Percentiles rank a stretch among this genome's conserved stretches.
phyloP scores from a whole-genome alignment of 768 basidiomycete species.

The Lepiota brunneoincarnata region DNA sequence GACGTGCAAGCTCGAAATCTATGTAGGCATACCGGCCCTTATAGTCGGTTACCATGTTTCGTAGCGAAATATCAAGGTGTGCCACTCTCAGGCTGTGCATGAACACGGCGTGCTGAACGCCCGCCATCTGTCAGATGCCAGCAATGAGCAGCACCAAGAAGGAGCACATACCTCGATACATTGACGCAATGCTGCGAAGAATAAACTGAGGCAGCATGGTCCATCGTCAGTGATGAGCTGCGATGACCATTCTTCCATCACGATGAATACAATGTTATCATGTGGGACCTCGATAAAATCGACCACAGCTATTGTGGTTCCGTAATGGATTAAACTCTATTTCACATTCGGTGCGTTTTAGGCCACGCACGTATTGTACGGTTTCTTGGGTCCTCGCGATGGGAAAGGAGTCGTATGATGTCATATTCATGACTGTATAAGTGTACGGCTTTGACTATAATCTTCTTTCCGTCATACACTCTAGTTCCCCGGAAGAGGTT shows the following conservation, averaged over 20 bases:
- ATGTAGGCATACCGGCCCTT: conserved; percentile 67
- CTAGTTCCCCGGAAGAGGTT: conserved; percentile 69
- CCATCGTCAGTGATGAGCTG: conserved; percentile 48
- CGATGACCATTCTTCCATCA: conserved; percentile 81
- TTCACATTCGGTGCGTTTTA: not conserved
- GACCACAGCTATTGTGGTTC: conserved; percentile 42
- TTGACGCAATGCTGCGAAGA: conserved; percentile 58
- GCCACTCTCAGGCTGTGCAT: conserved; percentile 66
- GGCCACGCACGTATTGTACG: conserved; percentile 68
- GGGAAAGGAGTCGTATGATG: conserved; percentile 52
- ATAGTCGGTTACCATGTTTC: conserved; percentile 68
- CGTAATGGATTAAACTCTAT: not conserved
- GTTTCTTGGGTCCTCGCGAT: conserved; percentile 63
- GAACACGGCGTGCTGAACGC: conserved; percentile 58
- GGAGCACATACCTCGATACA: conserved; percentile 56
- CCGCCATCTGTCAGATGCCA: not conserved
- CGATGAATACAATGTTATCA: conserved; percentile 61
- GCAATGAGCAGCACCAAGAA: not conserved
- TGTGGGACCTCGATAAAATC: conserved; percentile 54
- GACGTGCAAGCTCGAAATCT: conserved; percentile 68
- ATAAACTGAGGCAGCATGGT: conserved; percentile 50
- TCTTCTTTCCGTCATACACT: conserved; percentile 44
- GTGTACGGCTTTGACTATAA: conserved; percentile 72
- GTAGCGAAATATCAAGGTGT: conserved; percentile 71
- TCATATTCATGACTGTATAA: conserved; percentile 59